A percentile compares a stretch with the other conserved stretches of the same genome.
Evolutionary conservation across 257 asterid genomes (phyloP).

Genomic region (Solanum gandarillasii): DNA sequence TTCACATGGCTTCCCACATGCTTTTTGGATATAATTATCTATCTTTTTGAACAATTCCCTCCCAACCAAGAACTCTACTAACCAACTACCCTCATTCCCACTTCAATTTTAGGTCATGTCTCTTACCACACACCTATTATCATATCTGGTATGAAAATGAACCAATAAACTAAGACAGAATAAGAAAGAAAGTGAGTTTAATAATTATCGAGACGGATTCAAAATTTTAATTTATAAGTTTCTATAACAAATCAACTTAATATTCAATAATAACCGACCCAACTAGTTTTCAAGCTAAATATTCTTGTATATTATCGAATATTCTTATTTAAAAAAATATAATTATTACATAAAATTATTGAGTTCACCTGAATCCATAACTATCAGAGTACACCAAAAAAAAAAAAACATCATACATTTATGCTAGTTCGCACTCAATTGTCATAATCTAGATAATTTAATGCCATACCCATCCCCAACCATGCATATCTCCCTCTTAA

Average conservation of each 20-base stretch:
- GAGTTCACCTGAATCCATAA: neutral
- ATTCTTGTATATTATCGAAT: neutral
- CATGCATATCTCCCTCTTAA: neutral
- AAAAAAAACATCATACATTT: neutral
- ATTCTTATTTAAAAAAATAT: neutral
- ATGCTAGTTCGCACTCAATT: neutral
- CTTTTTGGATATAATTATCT: neutral
- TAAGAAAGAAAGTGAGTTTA: neutral
- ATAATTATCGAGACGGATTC: neutral
- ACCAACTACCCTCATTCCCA: neutral
- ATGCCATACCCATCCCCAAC: neutral
- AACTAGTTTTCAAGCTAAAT: neutral
- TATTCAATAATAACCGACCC: neutral
- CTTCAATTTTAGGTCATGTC: neutral
- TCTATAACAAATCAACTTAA: neutral
- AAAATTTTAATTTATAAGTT: neutral
- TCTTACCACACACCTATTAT: neutral
- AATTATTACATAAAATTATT: neutral
- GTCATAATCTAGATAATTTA: neutral
- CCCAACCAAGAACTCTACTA: constrained; percentile 5
- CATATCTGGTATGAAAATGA: neutral
- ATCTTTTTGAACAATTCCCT: neutral
- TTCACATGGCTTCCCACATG: constrained; percentile 75
- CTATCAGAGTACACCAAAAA: too few species aligned
- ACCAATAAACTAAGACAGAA: neutral